Evolutionary conservation across 2,329 filamentous ascomycete species (phyloP).

Genomic region (Sclerotinia sclerotiorum): DNA sequence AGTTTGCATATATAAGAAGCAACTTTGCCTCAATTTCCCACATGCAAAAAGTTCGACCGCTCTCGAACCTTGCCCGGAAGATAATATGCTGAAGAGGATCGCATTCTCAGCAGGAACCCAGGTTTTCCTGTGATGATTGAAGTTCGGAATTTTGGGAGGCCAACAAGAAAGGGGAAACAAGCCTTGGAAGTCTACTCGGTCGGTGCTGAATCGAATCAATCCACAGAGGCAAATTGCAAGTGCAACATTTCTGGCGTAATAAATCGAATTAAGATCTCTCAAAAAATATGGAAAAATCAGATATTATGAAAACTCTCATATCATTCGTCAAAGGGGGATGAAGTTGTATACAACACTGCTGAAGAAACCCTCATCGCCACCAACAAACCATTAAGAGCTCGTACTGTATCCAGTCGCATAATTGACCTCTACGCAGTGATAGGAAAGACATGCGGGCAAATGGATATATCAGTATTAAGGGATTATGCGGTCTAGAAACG

Average conservation of each 20-base stretch:
- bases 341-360: background rate
- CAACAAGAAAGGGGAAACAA: background rate
- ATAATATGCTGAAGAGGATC: background rate
- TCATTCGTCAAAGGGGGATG: background rate
- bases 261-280: background rate
- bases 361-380: background rate
- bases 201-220: background rate
- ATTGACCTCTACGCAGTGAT: background rate
- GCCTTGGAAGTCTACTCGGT: background rate
- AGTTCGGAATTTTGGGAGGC: background rate
- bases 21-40: background rate
- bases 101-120: background rate
- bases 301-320: background rate
- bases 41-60: background rate
- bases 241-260: background rate
- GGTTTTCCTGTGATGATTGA: background rate
- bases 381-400: background rate
- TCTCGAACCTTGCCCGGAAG: background rate
- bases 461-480: no score
- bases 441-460: background rate
- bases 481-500: background rate
- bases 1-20: background rate
- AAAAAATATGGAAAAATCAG: background rate
- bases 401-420: slow-evolving; percentile 15
- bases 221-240: background rate